Evolutionary conservation across 1,284 basidiomycete genomes (phyloP).

Genomic region (Moniliophthora roreri): DNA sequence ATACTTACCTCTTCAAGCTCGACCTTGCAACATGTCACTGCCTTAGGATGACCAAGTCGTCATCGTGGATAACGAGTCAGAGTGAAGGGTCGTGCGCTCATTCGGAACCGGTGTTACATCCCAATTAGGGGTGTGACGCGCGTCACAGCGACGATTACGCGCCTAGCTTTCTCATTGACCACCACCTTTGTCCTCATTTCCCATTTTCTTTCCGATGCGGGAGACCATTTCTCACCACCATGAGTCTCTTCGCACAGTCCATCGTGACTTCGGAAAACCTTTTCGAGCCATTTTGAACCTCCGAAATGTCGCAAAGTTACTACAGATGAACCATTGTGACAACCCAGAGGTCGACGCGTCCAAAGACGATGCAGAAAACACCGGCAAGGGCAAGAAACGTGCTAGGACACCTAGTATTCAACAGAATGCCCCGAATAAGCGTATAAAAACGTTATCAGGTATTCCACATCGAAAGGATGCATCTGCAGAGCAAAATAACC

Average conservation of each 20-base stretch:
- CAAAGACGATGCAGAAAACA: not conserved
- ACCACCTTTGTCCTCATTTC: not conserved
- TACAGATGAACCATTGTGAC: slow-evolving; percentile 12
- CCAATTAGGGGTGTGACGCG: not conserved
- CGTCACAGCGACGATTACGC: too few species aligned
- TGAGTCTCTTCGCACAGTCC: slow-evolving; percentile 20
- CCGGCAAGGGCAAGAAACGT: slow-evolving; percentile 19
- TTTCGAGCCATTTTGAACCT: slow-evolving; percentile 18
- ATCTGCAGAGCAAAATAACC: slow-evolving; percentile 1
- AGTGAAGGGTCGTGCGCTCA: not conserved
- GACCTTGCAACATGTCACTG: too few species aligned
- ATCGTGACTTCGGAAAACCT: not conserved
- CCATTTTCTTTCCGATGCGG: too few species aligned
- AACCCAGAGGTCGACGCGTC: slow-evolving; percentile 11
- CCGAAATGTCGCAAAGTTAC: slow-evolving; percentile 19
- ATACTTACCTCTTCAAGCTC: too few species aligned
- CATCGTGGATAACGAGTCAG: not conserved
- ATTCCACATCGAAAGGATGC: slow-evolving; percentile 13
- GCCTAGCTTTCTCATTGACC: not conserved
- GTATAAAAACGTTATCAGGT: slow-evolving; percentile 12
- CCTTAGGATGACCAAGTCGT: too few species aligned
- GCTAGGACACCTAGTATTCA: slow-evolving; percentile 7
- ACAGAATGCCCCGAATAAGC: slow-evolving; percentile 3
- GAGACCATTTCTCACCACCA: slow-evolving; percentile 26
- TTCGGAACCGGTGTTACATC: too few species aligned